Evolutionary conservation across 371 early-diverging fungal genomes (phyloP), one percentile per base, ranked within the genome.

Genomic region (Haplosporangium sp.): DNA sequence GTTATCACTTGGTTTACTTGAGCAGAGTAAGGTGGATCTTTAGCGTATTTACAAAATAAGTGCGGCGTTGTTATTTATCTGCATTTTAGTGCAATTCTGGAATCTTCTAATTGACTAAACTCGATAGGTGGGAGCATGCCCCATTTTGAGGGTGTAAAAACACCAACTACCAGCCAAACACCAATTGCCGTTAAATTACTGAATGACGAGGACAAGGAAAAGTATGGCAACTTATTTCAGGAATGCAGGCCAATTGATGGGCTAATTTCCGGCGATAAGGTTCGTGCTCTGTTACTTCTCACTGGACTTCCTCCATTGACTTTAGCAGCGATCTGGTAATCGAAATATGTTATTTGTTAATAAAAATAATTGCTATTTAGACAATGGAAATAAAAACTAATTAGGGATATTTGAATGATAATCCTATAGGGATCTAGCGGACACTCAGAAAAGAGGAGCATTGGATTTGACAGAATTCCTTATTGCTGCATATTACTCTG

Each of bases 391-490:
- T 27, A 27, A 27, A 27, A 27, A 27, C 1, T 47, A 15, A 4
- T 47, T 47, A 42, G 42, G 42, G 1, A 42, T 42, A 42, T 50
- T 7, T 9, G 19, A 17, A 50, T 50, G 53, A 4, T 19, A 27
- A 27, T 47, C 15, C 8, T 15, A 20, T 53, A 53, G 53, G 53
- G 53, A 53, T 7, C 10, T 53, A 10, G 53, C 53, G 7, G 53
- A 53, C 53, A 53, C 53, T 53, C n/a, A 53, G 27, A 53, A 53
- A 53, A 53, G 53, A 53, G 53, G 53, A 10, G n/a, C 53, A 4
- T 27, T 53, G 4, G 53, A 53, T 4, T 20, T 53, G 19, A 27
- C 53, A 20, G 53, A 13, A 27, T 53, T 53, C 20, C 20, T 53
- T 13, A 27, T 53, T 20, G 53, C 53, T 3, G 53, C 20, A 20